Percentiles rank a stretch among this genome's conserved stretches.
Conservation (phyloP, 257 asterid genomes). For the Dorcoceras hygrometricum region DNA sequence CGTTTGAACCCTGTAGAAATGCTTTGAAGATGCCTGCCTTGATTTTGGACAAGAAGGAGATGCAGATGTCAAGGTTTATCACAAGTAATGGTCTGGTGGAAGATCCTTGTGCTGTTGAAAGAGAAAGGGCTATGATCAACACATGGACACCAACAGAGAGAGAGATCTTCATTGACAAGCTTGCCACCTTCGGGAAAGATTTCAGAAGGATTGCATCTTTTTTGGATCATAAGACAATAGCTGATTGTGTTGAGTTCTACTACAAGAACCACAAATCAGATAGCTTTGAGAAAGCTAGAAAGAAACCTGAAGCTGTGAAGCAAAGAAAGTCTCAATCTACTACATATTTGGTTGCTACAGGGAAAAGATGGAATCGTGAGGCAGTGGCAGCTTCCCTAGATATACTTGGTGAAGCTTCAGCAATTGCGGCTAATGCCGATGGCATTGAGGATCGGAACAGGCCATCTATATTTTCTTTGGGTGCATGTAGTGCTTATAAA, state of each 20-base stretch:
- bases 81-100: conserved; percentile 78
- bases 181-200: conserved; percentile 70
- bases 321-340: conserved; percentile 53
- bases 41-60: conserved; percentile 61
- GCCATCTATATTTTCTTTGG: conserved; percentile 42
- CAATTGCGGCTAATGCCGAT: conserved; percentile 56
- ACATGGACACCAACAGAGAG: conserved; percentile 78
- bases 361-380: conserved; percentile 81
- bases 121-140: conserved; percentile 65
- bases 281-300: conserved; percentile 63
- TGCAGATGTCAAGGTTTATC: conserved; percentile 55
- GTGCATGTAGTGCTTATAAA: conserved; percentile 40
- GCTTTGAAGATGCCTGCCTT: conserved; percentile 80
- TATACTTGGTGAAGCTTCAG: conserved; percentile 79
- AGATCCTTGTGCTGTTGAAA: conserved; percentile 78
- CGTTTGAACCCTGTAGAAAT: conserved; percentile 55
- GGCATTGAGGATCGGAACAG: conserved; percentile 42
- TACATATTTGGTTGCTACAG: conserved; percentile 67
- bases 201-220: conserved; percentile 76
- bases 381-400: conserved; percentile 74
- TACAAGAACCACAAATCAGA: conserved; percentile 94
- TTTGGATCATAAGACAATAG: conserved; percentile 67
- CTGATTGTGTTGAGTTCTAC: conserved; percentile 94
- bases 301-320: conserved; percentile 50
- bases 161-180: conserved; percentile 74